Percentiles rank a stretch among this genome's conserved stretches.
These are phyloP conservation scores for Sporisorium scitamineum DNA, from an alignment of 1,284 basidiomycete species.

Conservation along the genomic window DNA sequence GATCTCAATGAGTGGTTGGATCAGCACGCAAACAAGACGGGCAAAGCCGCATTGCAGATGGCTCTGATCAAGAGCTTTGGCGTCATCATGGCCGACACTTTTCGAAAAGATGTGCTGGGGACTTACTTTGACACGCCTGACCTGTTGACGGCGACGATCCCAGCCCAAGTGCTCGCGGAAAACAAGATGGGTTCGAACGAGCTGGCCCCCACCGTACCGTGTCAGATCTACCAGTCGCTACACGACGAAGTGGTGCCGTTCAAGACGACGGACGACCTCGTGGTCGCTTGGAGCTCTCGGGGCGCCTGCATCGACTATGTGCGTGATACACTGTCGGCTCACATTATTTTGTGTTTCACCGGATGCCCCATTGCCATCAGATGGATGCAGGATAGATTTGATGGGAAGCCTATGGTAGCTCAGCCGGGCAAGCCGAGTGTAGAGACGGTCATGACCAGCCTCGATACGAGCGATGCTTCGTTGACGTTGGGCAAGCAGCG, in stretches of 20 bases:
- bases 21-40: constrained; percentile 34
- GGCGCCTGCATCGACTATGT: constrained; percentile 53
- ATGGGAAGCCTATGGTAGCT: constrained; percentile 23
- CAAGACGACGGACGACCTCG: constrained; percentile 42
- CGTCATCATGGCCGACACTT: constrained; percentile 27
- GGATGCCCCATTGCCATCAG: constrained; percentile 32
- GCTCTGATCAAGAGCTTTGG: constrained; percentile 43
- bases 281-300: constrained; percentile 31
- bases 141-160: constrained; percentile 15
- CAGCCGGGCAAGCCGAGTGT: constrained; percentile 27
- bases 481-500: constrained; percentile 34
- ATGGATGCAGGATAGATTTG: constrained; percentile 53
- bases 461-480: constrained; percentile 32
- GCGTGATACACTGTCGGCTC: constrained; percentile 27
- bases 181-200: constrained; percentile 45
- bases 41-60: constrained; percentile 25
- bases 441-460: constrained; percentile 31
- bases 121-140: constrained; percentile 45
- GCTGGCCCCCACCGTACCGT: constrained; percentile 34
- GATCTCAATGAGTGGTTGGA: constrained; percentile 54
- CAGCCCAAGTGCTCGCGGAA: constrained; percentile 28
- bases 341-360: constrained; percentile 47
- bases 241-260: constrained; percentile 62
- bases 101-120: constrained; percentile 37
- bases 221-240: constrained; percentile 59